phyloP scores from a whole-genome alignment of 2,329 filamentous ascomycete genomes.

The Fusarium dimerum region DNA sequence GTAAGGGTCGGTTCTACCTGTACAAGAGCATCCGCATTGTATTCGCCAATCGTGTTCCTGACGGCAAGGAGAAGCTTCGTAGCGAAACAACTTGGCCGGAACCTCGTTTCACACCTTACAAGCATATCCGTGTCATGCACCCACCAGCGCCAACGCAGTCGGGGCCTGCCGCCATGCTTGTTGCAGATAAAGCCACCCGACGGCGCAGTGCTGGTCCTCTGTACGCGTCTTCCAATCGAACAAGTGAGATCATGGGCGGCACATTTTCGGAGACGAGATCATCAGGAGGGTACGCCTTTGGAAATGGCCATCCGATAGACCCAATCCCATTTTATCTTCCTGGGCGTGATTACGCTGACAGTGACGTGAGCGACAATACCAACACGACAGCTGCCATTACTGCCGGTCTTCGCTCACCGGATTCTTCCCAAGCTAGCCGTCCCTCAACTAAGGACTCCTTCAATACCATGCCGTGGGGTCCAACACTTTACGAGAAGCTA shows the following conservation, averaged over 20 bases:
- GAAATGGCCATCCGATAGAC: slow-evolving; percentile 43
- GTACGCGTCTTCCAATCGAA: slow-evolving; percentile 33
- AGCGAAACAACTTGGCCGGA: slow-evolving; percentile 91
- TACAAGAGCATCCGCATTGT: slow-evolving; percentile 93
- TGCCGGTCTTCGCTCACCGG: slow-evolving; percentile 26
- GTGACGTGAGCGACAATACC: slow-evolving; percentile 34
- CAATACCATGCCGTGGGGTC: slow-evolving; percentile 31
- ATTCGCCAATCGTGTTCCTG: slow-evolving; percentile 93
- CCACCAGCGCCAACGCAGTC: slow-evolving; percentile 38
- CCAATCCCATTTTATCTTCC: slow-evolving; percentile 53
- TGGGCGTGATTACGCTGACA: slow-evolving; percentile 33
- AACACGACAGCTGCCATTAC: slow-evolving; percentile 26
- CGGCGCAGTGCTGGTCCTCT: slow-evolving; percentile 58
- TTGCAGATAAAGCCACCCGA: slow-evolving; percentile 60
- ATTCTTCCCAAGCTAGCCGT: slow-evolving; percentile 32
- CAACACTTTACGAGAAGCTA: slow-evolving; percentile 64
- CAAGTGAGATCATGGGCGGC: slow-evolving; percentile 40
- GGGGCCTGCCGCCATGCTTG: slow-evolving; percentile 50
- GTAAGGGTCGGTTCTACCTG: slow-evolving; percentile 80
- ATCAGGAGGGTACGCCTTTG: slow-evolving; percentile 24
- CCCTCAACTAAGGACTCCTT: slow-evolving; percentile 40
- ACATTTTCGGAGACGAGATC: slow-evolving; percentile 11
- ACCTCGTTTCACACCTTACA: slow-evolving; percentile 83
- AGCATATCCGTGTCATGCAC: slow-evolving; percentile 60
- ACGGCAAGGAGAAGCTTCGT: slow-evolving; percentile 87